These are phyloP conservation scores for Powellomyces hirtus DNA, from an alignment of 192 early-diverging fungal species.

Conservation along the genomic window DNA sequence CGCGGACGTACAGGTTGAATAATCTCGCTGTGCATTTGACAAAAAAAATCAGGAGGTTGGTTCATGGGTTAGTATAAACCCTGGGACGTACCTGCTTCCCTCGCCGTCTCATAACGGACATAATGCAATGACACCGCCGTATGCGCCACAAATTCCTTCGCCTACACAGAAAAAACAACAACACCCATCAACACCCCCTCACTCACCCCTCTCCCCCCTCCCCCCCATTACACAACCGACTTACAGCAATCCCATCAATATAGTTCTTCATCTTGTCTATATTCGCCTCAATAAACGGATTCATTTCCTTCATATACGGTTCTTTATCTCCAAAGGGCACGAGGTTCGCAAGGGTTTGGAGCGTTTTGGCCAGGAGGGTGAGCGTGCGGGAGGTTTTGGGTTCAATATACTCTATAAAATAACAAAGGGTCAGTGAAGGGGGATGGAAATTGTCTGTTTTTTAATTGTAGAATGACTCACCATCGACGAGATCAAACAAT, in stretches of 20 bases:
- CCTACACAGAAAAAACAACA: conserved; percentile 1
- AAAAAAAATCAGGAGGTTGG: too few relatives aligned
- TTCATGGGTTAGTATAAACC: too few relatives aligned
- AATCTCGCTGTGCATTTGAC: conserved; percentile 19
- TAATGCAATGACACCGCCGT: conserved; percentile 11
- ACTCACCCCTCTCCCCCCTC: not conserved
- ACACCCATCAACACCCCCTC: too few relatives aligned
- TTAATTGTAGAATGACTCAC: too few relatives aligned
- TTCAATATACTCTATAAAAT: conserved; percentile 37
- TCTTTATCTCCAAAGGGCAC: conserved; percentile 39
- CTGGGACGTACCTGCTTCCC: conserved; percentile 27
- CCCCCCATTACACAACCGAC: too few relatives aligned
- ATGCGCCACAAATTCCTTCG: conserved; percentile 8
- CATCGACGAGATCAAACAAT: conserved; percentile 31
- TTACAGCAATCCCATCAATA: conserved; percentile 28
- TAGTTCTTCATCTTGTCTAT: conserved; percentile 22
- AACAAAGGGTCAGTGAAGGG: too few relatives aligned
- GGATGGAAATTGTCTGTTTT: too few relatives aligned
- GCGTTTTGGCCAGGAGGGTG: conserved; percentile 41
- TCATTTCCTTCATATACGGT: conserved; percentile 35
- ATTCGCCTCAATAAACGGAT: conserved; percentile 24
- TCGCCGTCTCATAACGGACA: conserved; percentile 24
- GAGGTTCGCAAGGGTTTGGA: conserved; percentile 48
- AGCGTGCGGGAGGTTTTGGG: conserved; percentile 30
- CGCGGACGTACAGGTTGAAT: conserved; percentile 22